Base-by-base conservation (phyloP, 768 basidiomycete species). In the Russula abietina region DNA sequence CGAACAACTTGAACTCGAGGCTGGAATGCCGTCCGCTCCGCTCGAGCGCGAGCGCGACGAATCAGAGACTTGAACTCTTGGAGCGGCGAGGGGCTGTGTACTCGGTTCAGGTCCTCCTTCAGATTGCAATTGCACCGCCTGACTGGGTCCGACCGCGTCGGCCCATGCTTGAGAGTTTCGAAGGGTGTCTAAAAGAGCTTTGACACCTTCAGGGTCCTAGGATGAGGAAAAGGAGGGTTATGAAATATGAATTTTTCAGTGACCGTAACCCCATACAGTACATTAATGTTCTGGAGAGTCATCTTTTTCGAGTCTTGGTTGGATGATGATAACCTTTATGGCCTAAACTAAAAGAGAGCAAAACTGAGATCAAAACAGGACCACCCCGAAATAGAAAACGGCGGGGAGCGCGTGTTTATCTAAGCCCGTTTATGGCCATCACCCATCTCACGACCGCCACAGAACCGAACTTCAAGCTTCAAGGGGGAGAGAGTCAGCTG, bases 91-190 rank as follows among this genome's bases (percentile, higher is more conserved):
- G 28, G 59, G 41, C 51, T 50, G 53, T 50, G 66, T 59, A 50
- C 26, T 56, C 52, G 45, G 45, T 46, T 46, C 61, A 28, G 19
- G 24, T 16, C 46, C 41, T 16, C 46, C 41, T 43, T 36, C 36
- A 36, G 36, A 36, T 36, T 57, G 45, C 26, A 39, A 36, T 36
- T 57, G 45, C 26, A 39, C 43, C 57, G 43, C 56, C 36, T 43
- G 60, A 43, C 33, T 53, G 46, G 70, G 54, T 54, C 54, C 71
- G 17, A 76, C 66, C 1, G 77, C 70, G 54, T 85, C 78, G 68
- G 86, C 81, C 88, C 87, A 91, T 26, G 84, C 87, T 68, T 83
- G 79, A 4, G 90, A 91, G 3, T 79, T 73, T 55, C 82, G 78
- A 14, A 92, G 76, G 65, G 83, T 82, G 57, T 91, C 87, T 19